Evolutionary conservation across 495 filamentous ascomycete species (phyloP), one percentile per base, ranked within the genome.

Genomic region (Neurospora tetrasperma): DNA sequence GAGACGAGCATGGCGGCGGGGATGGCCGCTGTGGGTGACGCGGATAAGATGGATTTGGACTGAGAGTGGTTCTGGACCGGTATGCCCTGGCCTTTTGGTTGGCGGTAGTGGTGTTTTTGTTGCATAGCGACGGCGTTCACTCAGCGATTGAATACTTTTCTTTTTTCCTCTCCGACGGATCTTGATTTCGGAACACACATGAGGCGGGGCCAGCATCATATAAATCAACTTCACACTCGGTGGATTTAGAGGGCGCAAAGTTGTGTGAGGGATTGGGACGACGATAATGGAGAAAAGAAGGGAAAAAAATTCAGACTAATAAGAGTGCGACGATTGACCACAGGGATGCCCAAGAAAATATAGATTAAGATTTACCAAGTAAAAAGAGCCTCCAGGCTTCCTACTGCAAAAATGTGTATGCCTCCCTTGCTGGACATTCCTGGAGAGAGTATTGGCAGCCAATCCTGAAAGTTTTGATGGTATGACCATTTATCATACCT

Each of bases 41-140:
- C 14, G 1, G 81, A 78, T 69, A 82, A 72, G 75, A 85, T 84
- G 83, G 80, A 86, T 42, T 70, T 82, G 18, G 85, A 86, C 72
- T 84, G 81, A 75, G 31, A 46, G 43, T 48, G 39, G 54, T 43
- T 75, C 20, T 70, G 12, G 27, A 23, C 38, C 7, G 66, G 42
- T 12, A 27, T 69, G 40, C 12, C 9, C 16, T 27, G 8, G 0
- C 7, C 20, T 12, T 69, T 23, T 27, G 38, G 40, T 12, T 71
- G 54, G 46, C 66, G 31, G 23, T 35, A 18, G 8, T 68, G 46
- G 31, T 2, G 69, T 40, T 42, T 69, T 69, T 31, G 54, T 35
- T 66, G 71, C 78, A 80, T 77, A 78, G 77, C 78, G 75, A 69
- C 39, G 74, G 75, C 71, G 75, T 75, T 80, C 40, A 66, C 14